Evolutionary conservation across 202 grass and related monocot genomes (phyloP), one percentile per base, ranked within the genome.

Genomic region (Cymbopogon flexuosus): DNA sequence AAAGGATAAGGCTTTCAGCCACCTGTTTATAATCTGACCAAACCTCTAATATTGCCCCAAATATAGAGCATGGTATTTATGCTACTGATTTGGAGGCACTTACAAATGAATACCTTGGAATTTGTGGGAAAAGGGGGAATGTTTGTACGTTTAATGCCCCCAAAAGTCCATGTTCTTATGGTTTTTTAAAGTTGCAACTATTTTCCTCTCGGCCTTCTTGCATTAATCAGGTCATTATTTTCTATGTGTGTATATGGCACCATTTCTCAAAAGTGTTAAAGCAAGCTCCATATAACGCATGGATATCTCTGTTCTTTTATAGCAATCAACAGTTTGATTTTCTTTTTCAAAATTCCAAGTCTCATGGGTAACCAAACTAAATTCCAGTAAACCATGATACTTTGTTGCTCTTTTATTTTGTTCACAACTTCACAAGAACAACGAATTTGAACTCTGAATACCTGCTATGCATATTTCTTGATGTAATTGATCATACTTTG

Each of bases 21-120:
- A 83, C 43, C n/a, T 79, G 39, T 45, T 67, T 83, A 83, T 52
- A 73, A 51, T 41, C 49, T 83, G 68, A 46, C 21, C 7, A 70
- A 57, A 66, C 37, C 1, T 33, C 67, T 62, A 80, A 14, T 56
- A 22, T 64, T 63, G 72, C 62, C 51, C 33, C 13, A 70, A 77
- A 65, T 87, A 51, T 47, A 42, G 30, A 63, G 41, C 21, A 58
- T 31, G 35, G 0, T 16, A 56, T 34, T 34, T 73, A 31, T 73
- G 62, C 18, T 62, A 40, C 29, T 84, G 12, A 16, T 49, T 84
- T 15, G 83, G 9, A 62, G 9, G 3, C 9, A 84, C 37, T 80
- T 27, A 62, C 58, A 62, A 30, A 87, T 41, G 61, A 35, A 79
- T 73, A 22, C 12, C 62, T 63, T 62, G 41, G 7, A 70, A 77